phyloP scores from a whole-genome alignment of 2,329 filamentous ascomycete species.

The Hypoxylon sp. region DNA sequence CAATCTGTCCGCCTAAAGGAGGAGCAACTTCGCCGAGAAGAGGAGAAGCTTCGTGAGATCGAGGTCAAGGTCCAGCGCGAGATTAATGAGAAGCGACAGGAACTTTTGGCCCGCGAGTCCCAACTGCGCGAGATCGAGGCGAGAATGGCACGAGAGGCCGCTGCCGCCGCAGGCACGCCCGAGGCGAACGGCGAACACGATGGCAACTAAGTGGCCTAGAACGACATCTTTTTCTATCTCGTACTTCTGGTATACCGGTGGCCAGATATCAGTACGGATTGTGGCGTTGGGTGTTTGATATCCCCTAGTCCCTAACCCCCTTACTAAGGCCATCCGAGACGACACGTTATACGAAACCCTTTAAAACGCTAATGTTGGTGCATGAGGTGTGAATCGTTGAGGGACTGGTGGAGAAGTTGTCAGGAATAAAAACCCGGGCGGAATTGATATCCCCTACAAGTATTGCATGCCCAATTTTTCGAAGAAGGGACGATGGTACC shows the following conservation, averaged over 20 bases:
- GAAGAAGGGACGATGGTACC: constrained; percentile 39
- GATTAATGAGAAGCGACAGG: constrained; percentile 99
- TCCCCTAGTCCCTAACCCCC: constrained; percentile 46
- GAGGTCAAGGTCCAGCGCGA: constrained; percentile 99
- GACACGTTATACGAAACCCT: constrained; percentile 50
- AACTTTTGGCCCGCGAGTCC: constrained; percentile 95
- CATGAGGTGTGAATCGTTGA: constrained; percentile 47
- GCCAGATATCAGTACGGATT: constrained; percentile 49
- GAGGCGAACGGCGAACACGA: constrained; percentile 72
- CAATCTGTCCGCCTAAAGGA: constrained; percentile 99
- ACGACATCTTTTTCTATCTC: constrained; percentile 49
- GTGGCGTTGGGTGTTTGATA: constrained; percentile 55
- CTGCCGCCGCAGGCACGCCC: constrained; percentile 57
- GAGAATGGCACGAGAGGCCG: constrained; percentile 89
- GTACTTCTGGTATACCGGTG: constrained; percentile 48
- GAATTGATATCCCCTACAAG: constrained; percentile 49
- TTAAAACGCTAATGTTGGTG: constrained; percentile 50
- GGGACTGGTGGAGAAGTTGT: constrained; percentile 52
- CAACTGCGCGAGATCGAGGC: constrained; percentile 99
- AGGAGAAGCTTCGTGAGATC: constrained; percentile 99
- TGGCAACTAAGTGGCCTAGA: constrained; percentile 60
- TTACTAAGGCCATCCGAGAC: constrained; percentile 38
- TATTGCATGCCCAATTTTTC: constrained; percentile 49
- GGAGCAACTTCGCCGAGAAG: constrained; percentile 97
- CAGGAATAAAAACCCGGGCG: constrained; percentile 51